phyloP scores from a whole-genome alignment of 768 basidiomycete genomes.

The Boletus fagicola region DNA sequence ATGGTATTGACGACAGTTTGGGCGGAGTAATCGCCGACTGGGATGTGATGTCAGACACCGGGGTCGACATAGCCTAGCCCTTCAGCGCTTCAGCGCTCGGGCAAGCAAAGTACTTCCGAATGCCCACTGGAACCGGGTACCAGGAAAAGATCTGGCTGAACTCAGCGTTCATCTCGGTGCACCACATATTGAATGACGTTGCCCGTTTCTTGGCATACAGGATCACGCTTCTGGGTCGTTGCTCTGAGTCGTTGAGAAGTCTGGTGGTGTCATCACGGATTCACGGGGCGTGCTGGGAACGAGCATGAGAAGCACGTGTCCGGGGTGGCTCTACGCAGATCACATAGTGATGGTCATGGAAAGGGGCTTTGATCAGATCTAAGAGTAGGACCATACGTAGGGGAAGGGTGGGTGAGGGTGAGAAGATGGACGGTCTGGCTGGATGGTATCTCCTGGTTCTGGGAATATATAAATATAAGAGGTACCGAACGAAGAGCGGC shows the following conservation, averaged over 20 bases:
- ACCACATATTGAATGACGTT: no score
- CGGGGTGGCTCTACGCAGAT: conserved; percentile 9
- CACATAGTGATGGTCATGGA: neutral
- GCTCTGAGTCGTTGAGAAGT: conserved; percentile 83
- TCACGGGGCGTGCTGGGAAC: conserved; percentile 51
- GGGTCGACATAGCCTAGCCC: neutral
- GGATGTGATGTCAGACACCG: neutral
- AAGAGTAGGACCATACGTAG: neutral
- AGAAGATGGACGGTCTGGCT: neutral
- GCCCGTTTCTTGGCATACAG: conserved; percentile 34
- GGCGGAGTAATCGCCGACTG: conserved; percentile 92
- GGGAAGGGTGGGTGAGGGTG: neutral
- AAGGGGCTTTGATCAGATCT: neutral
- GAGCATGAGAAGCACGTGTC: neutral
- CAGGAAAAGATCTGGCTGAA: conserved; percentile 94
- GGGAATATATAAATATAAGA: neutral
- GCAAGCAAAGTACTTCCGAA: no score
- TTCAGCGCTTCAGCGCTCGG: no score
- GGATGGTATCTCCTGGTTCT: neutral
- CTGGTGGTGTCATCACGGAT: conserved; percentile 87
- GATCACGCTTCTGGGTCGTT: conserved; percentile 89
- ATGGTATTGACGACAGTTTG: conserved; percentile 90
- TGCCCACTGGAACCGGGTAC: conserved; percentile 61
- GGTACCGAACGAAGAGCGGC: no score
- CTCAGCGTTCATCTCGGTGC: neutral